phyloP scores from a whole-genome alignment of 78 protist species.

The Ministeria vibrans region DNA sequence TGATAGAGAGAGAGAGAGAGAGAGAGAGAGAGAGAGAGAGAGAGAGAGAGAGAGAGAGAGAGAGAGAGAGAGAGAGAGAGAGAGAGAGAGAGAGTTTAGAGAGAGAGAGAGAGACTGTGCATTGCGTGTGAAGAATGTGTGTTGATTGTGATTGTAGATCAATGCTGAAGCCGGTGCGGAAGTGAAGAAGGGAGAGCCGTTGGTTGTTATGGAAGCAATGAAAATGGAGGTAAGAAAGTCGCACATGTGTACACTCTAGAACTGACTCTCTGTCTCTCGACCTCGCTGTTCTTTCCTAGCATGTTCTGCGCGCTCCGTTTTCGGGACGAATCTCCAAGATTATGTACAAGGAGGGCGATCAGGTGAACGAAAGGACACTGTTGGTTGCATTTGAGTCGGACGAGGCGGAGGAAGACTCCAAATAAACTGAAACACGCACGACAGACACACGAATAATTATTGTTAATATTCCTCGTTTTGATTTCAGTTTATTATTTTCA shows the following conservation, averaged over 20 bases:
- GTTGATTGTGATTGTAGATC: not conserved
- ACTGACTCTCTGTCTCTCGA: not conserved
- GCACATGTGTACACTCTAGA: not conserved
- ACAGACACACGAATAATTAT: not conserved
- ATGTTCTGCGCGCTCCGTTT: slow-evolving; percentile 67
- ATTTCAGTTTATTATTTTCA: no score
- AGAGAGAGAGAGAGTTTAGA: not conserved
- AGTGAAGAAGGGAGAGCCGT: slow-evolving; percentile 37
- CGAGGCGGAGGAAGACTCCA: no score
- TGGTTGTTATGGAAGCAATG: slow-evolving; percentile 95
- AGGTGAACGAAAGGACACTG: not conserved
- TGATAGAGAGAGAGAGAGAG: not conserved
- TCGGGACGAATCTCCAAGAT: slow-evolving; percentile 66
- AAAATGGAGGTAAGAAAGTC: slow-evolving; percentile 80
- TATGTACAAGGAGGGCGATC: slow-evolving; percentile 1
- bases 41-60: not conserved
- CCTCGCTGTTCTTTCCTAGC: slow-evolving; percentile 7
- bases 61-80: no score
- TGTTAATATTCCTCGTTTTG: not conserved
- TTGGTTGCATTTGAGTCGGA: not conserved
- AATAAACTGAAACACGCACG: no score
- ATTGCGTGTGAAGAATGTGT: not conserved
- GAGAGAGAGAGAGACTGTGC: not conserved
- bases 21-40: not conserved
- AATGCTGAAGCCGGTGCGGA: slow-evolving; percentile 48